Base-by-base conservation (phyloP, 768 basidiomycete species). In the Myochromella boudieri region DNA sequence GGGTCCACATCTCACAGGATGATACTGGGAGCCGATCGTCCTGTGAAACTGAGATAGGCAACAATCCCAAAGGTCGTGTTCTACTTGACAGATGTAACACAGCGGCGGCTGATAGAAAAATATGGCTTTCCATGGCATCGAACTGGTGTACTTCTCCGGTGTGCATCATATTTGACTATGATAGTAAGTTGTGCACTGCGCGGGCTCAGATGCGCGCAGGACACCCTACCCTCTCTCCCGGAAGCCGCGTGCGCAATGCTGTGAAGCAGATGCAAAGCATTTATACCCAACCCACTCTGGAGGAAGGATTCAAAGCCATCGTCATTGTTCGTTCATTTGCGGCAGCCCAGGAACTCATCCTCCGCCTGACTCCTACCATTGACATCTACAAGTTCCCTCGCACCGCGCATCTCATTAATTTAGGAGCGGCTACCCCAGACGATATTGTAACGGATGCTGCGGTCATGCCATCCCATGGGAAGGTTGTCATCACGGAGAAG, bases 191-290 rank as follows among this genome's bases (percentile, higher is more conserved):
- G 6, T 84, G 82, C 59, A 64, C 62, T 10, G 72, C 75, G 9
- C 68, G 82, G 7, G 81, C 81, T 4, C 81, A 84, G 59, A 69
- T 67, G 59, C 70, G 82, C 4, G 62, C 73, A 3, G 76, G 70
- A n/a, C 83, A 85, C 48, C 80, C 81, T 3, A 81, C 80, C 6
- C 68, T 84, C 3, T 75, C 75, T 2, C 80, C 81, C 3, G 80
- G 80, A 0, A 66, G 64, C 29, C 67, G 79, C 0, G 81, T 84
- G 34, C 69, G 75, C 12, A 77, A 72, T 49, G 81, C 81, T 1
- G 62, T 85, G 5, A 66, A 72, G 14, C 77, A 81, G 54, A 82
- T 84, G 79, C 54, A 68, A 36, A 68, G 68, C 31, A 32, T 63
- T 14, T 73, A 81, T 44, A 69, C 67, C 1, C 57, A 52, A 24